Evolutionary conservation across 164 flowering plant species (phyloP), one percentile per base, ranked within the genome.

Genomic region (Cinnamomum micranthum): DNA sequence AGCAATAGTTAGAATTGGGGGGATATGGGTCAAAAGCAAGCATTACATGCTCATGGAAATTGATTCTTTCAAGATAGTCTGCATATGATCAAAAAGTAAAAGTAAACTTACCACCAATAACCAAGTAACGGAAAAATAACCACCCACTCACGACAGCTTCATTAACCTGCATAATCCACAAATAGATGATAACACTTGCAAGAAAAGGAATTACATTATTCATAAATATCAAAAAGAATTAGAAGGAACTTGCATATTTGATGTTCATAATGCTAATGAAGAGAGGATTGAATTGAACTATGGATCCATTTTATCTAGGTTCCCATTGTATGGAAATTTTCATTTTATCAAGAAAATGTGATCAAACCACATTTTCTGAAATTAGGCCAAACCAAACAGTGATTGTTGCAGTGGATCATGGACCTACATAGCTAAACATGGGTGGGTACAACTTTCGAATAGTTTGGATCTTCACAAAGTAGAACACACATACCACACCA

Each of bases 121-220:
- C 98, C 84, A 93, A 82, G 88, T 95, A 95, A 69, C 99, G 97
- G 51, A 95, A 95, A 85, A 95, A 95, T 77, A 95, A 79, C 99
- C 99, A 95, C 55, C 99, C 97, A 76, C 83, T 85, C 64, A 95
- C 99, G 71, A 95, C 99, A 47, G 99, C 99, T 86, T 95, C 99
- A 69, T 81, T 86, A 75, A 91, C 91, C 99, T 95, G 90, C 80
- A 85, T 50, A 71, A 73, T 71, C 70, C 55, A 4, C 69, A 76
- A 74, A 65, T 3, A 76, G 25, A 76, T 28, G 10, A 60, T 28
- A 25, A 15, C 70, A 25, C n/a, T 22, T 3, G 20, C 50, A 41
- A 23, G 23, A 17, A 51, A 47, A 31, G 31, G 4, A 59, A 20
- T 20, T 41, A 17, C 52, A 69, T 6, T 41, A 19, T 35, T 58